Base-by-base conservation (phyloP, 2,329 filamentous ascomycete genomes). In the Drechslera avenae region DNA sequence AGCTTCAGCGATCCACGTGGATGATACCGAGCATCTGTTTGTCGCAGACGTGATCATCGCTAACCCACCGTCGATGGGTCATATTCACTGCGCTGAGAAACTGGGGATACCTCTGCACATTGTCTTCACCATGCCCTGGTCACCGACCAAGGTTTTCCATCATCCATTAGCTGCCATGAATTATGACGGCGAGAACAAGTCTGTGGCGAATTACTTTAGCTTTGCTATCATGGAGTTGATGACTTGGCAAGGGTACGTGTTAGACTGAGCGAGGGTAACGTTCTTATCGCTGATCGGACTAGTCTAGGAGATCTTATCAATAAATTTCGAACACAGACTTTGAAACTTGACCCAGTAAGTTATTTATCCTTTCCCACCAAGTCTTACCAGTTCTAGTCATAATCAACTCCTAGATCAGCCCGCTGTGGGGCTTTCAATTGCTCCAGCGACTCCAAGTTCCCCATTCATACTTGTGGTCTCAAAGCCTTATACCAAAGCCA, bases 71-170 rank as follows among this genome's bases (percentile, higher is more conserved):
- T 60, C 57, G 3, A 64, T 65, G 59, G 63, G 62, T 4, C 63
- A 66, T 23, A 80, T 90, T 1, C 88, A 90, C 62, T 82, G 87
- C 55, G 88, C 88, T 0, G 86, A 91, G 73, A 87, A 86, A 69
- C 72, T 90, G 57, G 87, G 86, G 0, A 84, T 90, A 30, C 88
- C 88, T 0, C 66, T 90, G 9, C 88, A 90, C 64, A 82, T 96
- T 64, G 93, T 95, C 86, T 96, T 95, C 74, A 96, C 91, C 0
- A 83, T 82, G 79, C 80, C 80, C 1, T 83, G 77, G 76, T 76
- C 67, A 28, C 72, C 69, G 8, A 81, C 79, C 2, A 69, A 59
- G 30, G 73, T 70, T 0, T 80, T 81, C 55, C 75, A 79, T 1
- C 79, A 82, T 63, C 80, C 80, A 0, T 59, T 83, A 37, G 79